Base-by-base conservation (phyloP, 148 eudicot species). In the Chenopodium quinoa region DNA sequence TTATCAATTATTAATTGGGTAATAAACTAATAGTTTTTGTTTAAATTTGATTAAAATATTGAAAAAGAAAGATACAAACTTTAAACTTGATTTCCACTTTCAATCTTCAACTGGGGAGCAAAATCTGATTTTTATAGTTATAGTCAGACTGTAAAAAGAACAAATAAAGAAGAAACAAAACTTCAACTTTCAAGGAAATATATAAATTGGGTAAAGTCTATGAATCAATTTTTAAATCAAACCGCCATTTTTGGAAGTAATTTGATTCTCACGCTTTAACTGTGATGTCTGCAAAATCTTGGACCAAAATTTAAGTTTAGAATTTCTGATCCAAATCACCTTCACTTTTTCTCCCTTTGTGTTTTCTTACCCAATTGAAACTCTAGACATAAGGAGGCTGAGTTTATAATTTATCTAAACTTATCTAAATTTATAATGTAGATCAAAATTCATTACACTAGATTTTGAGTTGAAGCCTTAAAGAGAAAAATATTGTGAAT, bases 221-320 rank as follows among this genome's bases (percentile, higher is more conserved):
- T 56, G 20, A 67, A 44, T n/a, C n/a, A 32, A 37, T 72, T 62
- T 83, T 2, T 8, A 4, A 50, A 83, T 34, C 1, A 66, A 79
- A 75, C 62, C 27, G 47, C 50, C 73, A 50, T 31, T 63, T 34
- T 58, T 14, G 29, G 0, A 68, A 60, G 48, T 46, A 69, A 58
- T 13, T 58, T 75, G 22, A 75, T 11, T 40, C 63, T 54, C 82
- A 79, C 81, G 71, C 82, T 79, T 68, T 10, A 20, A 54, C 50
- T 12, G 78, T 78, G 77, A 83, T 44, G 44, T 63, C 69, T 73
- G 72, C 82, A 80, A 74, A 73, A 72, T 32, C 70, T n/a, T 29
- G 63, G 22, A 17, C 74, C 52, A 22, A 44, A 50, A n/a, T 50
- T 32, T 27, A 69, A 9, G 23, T 71, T 46, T 7, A 25, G 34